Evolutionary conservation across 257 asterid genomes (phyloP), one percentile per base, ranked within the genome.

Genomic region (Fraxinus anomala): DNA sequence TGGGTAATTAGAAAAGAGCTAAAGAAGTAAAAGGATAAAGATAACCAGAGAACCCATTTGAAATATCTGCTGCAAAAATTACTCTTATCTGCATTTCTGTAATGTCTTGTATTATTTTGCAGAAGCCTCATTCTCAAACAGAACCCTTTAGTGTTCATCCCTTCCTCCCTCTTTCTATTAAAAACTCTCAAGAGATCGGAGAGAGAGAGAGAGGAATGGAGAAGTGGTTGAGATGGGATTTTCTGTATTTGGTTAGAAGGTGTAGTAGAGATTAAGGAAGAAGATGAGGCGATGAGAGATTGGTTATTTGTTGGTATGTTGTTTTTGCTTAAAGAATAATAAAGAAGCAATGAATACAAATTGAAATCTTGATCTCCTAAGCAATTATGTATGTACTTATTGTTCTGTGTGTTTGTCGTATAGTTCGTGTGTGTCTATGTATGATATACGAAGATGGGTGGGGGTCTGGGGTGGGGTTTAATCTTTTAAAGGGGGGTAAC

Each of bases 31-130:
- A 89, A 81, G 0, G 93, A 88, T 13, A 91, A 79, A 3, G 95
- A 93, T 28, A 93, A 73, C 93, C 96, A 93, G 33, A 95, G 86
- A 5, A 90, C 17, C 90, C 95, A 89, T 89, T 89, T 95, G 88
- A 89, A 78, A 81, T 83, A 86, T 93, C 84, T 87, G 77, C 59
- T 77, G 49, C 89, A 84, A 44, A 85, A 85, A 12, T 63, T 19
- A 8, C 79, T 76, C 76, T 80, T 83, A 63, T 87, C 84, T 39
- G 79, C 11, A 68, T 73, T 73, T 37, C 83, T 76, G 79, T 37
- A 51, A 78, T 73, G 70, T 79, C 84, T 81, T 30, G 83, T 28
- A 68, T 82, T 80, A 80, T 63, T 24, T 23, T 84, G 86, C 70
- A 83, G 70, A 51, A 92, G 77, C 88, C 86, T 94, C 99, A 94